Evolutionary conservation across 495 filamentous ascomycete species (phyloP), one percentile per base, ranked within the genome.

Genomic region (Podospora pseudoanserina): DNA sequence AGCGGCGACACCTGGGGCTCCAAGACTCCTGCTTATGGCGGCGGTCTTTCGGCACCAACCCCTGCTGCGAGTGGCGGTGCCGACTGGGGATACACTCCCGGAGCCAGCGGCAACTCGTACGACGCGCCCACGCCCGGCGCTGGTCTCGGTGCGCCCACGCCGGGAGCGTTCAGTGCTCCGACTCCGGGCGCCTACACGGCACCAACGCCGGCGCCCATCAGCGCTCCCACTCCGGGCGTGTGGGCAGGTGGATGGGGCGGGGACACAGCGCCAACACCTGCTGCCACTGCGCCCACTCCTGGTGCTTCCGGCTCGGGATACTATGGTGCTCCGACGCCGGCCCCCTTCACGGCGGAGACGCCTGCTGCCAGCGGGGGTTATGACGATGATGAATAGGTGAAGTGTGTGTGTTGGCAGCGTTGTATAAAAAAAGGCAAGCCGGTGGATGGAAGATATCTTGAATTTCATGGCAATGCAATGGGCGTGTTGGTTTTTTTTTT

Each of bases 61-160:
- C 84, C 78, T 64, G 83, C 75, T 28, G 74, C 78, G 13, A 86
- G 89, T 63, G 89, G 90, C 23, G 59, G 62, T 58, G 60, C 28
- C 30, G 18, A n/a, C 30, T 63, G 61, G 61, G 61, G 61, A 5
- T 63, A 63, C 61, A 63, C 61, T 1, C 61, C 61, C 87, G 90
- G 11, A 89, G 90, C 1, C 90, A 78, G 44, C 70, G 39, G 39
- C 39, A 11, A 49, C 15, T 5, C 39, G 9, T 49, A 13, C 13
- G 90, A 92, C 63, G 90, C 91, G 5, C 92, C 92, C 5, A 95
- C 92, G 0, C 92, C 92, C 0, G 91, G 91, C 9, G 90, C 85
- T 60, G 79, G 82, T 18, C 76, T 87, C 39, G 87, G 85, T 34
- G 91, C 91, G 15, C 90, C 92, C 18, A 93, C 91, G 0, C 90